Percentiles rank a stretch among this genome's conserved stretches.
Evolutionary conservation across 176 grass and related monocot species (phyloP).

Genomic region (Pontederia paniculata): DNA sequence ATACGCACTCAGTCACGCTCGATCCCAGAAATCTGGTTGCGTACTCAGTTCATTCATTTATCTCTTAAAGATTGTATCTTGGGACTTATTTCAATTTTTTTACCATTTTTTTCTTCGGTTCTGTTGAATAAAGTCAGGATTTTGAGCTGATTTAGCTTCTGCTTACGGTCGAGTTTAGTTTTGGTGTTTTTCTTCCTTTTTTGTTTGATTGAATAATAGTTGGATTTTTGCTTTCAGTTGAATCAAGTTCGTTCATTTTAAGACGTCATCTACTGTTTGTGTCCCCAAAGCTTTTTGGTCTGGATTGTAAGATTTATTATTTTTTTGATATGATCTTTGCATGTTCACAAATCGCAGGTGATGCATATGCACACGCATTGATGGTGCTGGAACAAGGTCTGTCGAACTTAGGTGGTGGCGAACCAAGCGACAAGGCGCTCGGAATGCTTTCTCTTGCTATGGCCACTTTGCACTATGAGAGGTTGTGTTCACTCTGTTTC

Average conservation of each 20-base stretch:
- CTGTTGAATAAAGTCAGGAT: too few species aligned
- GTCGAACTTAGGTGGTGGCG: conserved; percentile 49
- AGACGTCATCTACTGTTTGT: background rate
- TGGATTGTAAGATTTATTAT: background rate
- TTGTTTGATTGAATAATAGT: background rate
- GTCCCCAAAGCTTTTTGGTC: background rate
- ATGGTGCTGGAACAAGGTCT: conserved; percentile 86
- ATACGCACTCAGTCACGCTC: conserved; percentile 51
- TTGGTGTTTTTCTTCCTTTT: too few species aligned
- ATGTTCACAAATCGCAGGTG: conserved; percentile 18
- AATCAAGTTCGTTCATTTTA: background rate
- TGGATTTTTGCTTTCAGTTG: conserved; percentile 4
- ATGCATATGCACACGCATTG: conserved; percentile 52
- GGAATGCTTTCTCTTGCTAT: conserved; percentile 58
- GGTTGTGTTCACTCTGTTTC: conserved; percentile 18
- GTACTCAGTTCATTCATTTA: background rate
- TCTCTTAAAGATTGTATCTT: background rate
- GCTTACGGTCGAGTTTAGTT: too few species aligned
- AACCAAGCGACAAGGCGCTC: conserved; percentile 45
- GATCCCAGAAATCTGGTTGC: conserved; percentile 43
- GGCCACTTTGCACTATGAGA: conserved; percentile 73
- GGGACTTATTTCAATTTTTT: background rate
- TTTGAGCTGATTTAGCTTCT: too few species aligned
- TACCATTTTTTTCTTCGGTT: background rate
- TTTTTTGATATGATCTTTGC: background rate